Conservation (phyloP, 768 basidiomycete species). For the Termitomyces sp. region DNA sequence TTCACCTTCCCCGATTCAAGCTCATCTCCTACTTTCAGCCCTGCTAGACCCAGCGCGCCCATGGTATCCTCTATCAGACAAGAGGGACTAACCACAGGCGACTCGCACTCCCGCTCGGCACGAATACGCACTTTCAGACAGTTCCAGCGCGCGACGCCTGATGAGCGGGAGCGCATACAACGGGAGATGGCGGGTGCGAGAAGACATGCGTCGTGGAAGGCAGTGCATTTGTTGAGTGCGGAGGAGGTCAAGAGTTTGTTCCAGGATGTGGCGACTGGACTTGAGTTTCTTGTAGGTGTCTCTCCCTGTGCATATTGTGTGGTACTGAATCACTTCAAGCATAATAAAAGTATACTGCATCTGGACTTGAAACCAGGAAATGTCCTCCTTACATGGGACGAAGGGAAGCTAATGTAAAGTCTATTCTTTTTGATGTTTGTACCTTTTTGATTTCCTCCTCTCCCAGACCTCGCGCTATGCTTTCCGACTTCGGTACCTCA, state of each 20-base stretch:
- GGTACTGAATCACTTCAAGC: constrained; percentile 40
- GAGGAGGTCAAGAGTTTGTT: constrained; percentile 84
- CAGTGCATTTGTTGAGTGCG: constrained; percentile 81
- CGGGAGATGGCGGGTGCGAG: constrained; percentile 43
- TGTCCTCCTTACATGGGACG: constrained; percentile 89
- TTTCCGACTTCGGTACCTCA: constrained; percentile 94
- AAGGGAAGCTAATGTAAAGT: constrained; percentile 74
- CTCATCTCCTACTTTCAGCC: constrained; percentile 25
- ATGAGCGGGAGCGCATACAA: constrained; percentile 62
- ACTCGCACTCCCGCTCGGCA: constrained; percentile 58
- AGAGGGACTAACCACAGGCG: constrained; percentile 19
- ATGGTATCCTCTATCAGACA: constrained; percentile 2
- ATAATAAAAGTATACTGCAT: constrained; percentile 83
- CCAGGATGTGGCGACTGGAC: constrained; percentile 80
- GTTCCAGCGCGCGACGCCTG: constrained; percentile 61
- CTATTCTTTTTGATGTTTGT: neutral
- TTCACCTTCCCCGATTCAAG: constrained; percentile 21
- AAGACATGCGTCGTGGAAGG: constrained; percentile 48
- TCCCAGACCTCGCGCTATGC: constrained; percentile 84
- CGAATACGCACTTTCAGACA: constrained; percentile 77
- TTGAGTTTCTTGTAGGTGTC: constrained; percentile 77
- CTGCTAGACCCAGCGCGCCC: constrained; percentile 20
- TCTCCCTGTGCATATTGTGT: neutral
- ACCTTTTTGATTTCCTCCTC: constrained; percentile 4
- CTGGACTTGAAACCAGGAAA: constrained; percentile 95